phyloP scores from a whole-genome alignment of 2,329 filamentous ascomycete species.

The Fusarium buxicola region DNA sequence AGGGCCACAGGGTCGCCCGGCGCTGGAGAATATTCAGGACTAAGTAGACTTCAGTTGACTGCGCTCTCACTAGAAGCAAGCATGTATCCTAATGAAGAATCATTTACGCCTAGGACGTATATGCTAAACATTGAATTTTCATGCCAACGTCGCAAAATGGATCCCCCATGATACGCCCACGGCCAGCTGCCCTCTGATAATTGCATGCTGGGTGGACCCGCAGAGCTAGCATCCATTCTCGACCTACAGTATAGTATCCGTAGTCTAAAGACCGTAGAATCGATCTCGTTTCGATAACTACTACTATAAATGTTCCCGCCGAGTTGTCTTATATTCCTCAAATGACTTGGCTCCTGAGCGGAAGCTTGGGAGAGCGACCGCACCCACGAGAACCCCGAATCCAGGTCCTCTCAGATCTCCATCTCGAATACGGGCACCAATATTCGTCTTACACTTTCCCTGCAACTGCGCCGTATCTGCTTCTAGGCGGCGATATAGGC shows the following conservation, averaged over 20 bases:
- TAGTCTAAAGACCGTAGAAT: too few relatives aligned
- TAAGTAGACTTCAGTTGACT: not conserved
- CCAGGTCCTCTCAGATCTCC: conserved; percentile 58
- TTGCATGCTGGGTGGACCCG: conserved; percentile 1
- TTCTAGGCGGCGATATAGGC: conserved; percentile 62
- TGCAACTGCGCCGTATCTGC: conserved; percentile 53
- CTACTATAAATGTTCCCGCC: too few relatives aligned
- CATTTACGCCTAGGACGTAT: too few relatives aligned
- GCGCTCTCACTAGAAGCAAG: not conserved
- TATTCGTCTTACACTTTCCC: conserved; percentile 55
- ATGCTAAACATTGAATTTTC: too few relatives aligned
- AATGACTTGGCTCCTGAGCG: not conserved
- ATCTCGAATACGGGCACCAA: conserved; percentile 58
- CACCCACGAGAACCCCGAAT: not conserved
- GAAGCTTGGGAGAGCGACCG: not conserved
- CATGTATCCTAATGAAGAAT: too few relatives aligned
- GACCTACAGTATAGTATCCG: too few relatives aligned
- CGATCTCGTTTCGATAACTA: too few relatives aligned
- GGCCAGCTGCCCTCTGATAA: not conserved
- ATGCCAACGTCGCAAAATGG: not conserved
- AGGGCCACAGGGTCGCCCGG: not conserved
- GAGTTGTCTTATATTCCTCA: not conserved
- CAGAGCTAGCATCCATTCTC: not conserved
- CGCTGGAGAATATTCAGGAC: not conserved
- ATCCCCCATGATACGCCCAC: not conserved